These are phyloP conservation scores for Solanum pennellii DNA, from an alignment of 257 asterid species.

Conservation along the genomic window DNA sequence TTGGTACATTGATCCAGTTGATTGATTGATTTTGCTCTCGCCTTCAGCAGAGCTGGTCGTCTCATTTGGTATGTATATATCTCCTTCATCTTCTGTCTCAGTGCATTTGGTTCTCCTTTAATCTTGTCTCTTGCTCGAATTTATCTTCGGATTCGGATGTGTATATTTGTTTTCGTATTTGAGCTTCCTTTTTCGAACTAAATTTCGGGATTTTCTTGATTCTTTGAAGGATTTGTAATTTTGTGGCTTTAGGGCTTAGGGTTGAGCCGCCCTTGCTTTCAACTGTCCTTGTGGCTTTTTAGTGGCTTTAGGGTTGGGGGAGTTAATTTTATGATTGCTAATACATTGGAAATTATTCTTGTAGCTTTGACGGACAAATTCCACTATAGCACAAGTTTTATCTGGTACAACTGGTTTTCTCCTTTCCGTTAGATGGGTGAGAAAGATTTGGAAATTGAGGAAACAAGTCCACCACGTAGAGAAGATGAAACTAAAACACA, in stretches of 20 bases:
- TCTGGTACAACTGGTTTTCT: not conserved
- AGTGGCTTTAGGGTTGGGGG: not conserved
- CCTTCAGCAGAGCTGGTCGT: no score
- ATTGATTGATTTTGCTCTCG: not conserved
- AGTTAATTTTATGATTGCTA: not conserved
- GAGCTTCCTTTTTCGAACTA: no score
- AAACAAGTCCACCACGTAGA: conserved; percentile 2
- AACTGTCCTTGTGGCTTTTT: not conserved
- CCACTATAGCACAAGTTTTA: not conserved
- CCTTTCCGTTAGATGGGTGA: conserved; percentile 22
- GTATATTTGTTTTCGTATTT: no score
- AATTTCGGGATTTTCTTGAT: no score
- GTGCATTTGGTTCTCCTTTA: no score
- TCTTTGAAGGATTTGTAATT: no score
- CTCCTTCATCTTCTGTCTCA: no score
- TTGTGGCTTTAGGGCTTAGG: no score
- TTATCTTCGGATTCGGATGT: no score
- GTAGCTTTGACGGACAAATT: not conserved
- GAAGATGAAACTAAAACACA: not conserved
- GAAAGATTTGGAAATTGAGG: conserved; percentile 21
- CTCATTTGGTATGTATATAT: no score
- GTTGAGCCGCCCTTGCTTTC: no score
- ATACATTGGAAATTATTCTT: not conserved
- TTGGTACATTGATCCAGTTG: not conserved
- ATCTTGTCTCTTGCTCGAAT: no score